Evolutionary conservation across 2,329 filamentous ascomycete genomes (phyloP).

Genomic region (Fusarium tricinctum): DNA sequence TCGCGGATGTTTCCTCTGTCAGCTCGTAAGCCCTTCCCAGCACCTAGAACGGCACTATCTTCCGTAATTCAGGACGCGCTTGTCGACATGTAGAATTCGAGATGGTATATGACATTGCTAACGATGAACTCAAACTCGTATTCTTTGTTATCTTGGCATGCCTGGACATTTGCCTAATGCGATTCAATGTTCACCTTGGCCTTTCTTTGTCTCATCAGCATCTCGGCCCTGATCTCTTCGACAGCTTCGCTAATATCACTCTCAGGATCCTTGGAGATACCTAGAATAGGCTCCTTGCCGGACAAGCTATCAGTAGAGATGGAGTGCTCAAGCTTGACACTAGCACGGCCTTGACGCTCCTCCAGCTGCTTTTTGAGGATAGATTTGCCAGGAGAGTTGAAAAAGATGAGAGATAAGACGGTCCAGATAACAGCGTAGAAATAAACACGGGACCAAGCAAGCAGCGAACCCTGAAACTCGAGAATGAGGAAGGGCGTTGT

Average conservation of each 20-base stretch:
- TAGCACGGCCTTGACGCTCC: slow-evolving; percentile 64
- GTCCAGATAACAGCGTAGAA: slow-evolving; percentile 86
- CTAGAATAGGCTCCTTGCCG: slow-evolving; percentile 75
- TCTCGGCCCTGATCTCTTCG: slow-evolving; percentile 78
- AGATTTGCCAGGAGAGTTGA: slow-evolving; percentile 81
- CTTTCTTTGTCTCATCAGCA: slow-evolving; percentile 65
- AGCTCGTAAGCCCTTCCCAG: neutral
- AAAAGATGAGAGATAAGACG: slow-evolving; percentile 76
- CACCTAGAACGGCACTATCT: slow-evolving; percentile 20
- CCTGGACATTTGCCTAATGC: slow-evolving; percentile 47
- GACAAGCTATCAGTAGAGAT: slow-evolving; percentile 70
- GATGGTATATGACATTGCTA: neutral
- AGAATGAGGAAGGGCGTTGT: slow-evolving; percentile 90
- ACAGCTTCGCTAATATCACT: slow-evolving; percentile 84
- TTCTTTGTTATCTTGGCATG: slow-evolving; percentile 7
- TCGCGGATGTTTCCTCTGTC: neutral
- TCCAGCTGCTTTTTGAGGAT: slow-evolving; percentile 71
- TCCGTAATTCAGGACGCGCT: slow-evolving; percentile 1
- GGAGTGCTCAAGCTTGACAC: slow-evolving; percentile 62
- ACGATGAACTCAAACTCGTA: slow-evolving; percentile 6
- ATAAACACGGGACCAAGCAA: slow-evolving; percentile 87
- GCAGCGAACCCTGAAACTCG: slow-evolving; percentile 75
- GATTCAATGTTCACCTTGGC: slow-evolving; percentile 73
- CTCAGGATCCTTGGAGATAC: slow-evolving; percentile 82
- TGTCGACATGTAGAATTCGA: neutral